Conservation (phyloP, 2,329 filamentous ascomycete species). For the Trichoderma afroharzianum region DNA sequence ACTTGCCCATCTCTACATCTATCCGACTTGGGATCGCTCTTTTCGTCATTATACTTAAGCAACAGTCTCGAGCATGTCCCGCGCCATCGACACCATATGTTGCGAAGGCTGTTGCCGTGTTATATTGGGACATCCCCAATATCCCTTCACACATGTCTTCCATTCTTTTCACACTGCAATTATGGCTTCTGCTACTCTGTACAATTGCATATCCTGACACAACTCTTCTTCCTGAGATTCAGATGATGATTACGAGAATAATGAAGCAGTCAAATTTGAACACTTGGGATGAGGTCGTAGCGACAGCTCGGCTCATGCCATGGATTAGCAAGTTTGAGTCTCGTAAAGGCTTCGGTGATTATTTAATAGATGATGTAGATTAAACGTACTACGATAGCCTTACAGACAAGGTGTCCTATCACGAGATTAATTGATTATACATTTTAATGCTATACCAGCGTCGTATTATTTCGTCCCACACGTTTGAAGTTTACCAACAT, state of each 20-base stretch:
- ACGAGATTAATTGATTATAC: rapidly evolving
- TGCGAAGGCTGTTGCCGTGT: too few relatives aligned
- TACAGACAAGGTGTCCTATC: neutral
- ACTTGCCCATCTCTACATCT: too few relatives aligned
- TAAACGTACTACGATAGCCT: neutral
- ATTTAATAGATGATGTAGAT: neutral
- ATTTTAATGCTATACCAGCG: too few relatives aligned
- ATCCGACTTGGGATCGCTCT: too few relatives aligned
- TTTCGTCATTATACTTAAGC: too few relatives aligned
- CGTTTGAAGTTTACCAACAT: neutral
- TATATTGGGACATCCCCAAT: too few relatives aligned
- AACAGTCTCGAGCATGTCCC: too few relatives aligned
- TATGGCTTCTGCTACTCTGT: neutral
- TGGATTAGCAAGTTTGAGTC: neutral
- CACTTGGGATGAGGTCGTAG: neutral
- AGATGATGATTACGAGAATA: neutral
- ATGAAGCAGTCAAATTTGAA: neutral
- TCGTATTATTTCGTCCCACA: neutral
- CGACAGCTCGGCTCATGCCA: neutral
- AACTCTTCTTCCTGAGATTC: neutral
- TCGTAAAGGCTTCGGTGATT: neutral
- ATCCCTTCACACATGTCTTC: neutral
- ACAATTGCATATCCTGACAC: neutral
- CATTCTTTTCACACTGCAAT: neutral
- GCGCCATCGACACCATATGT: too few relatives aligned